Conservation (phyloP, 352 stramenopile species). For the Globisporangium heterothallicum region DNA sequence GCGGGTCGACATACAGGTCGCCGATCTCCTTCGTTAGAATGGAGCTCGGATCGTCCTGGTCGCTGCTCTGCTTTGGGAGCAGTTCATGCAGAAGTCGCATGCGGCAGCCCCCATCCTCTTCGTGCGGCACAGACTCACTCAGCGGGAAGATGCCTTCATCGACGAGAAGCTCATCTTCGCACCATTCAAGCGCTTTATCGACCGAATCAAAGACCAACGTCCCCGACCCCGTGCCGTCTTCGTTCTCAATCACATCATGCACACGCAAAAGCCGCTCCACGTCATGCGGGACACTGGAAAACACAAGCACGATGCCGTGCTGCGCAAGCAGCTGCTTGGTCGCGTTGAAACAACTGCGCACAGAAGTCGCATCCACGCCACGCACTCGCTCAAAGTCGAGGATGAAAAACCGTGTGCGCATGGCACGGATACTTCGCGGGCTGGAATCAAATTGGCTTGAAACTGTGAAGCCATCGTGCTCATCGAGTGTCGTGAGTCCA, state of each 20-base stretch:
- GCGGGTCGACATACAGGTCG: constrained; percentile 64
- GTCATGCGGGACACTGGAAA: constrained; percentile 60
- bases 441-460: constrained; percentile 17
- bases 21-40: constrained; percentile 55
- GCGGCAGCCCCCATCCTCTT: constrained; percentile 26
- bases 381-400: constrained; percentile 87
- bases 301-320: constrained; percentile 73
- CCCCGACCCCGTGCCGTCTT: constrained; percentile 39
- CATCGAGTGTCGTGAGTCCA: constrained; percentile 57
- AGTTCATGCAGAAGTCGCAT: constrained; percentile 67
- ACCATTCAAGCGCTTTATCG: constrained; percentile 83
- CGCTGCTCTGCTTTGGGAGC: constrained; percentile 27
- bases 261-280: constrained; percentile 71
- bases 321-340: constrained; percentile 77
- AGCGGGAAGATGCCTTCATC: constrained; percentile 58
- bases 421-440: constrained; percentile 40
- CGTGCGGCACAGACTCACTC: constrained; percentile 39
- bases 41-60: constrained; percentile 9
- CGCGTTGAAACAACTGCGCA: constrained; percentile 83
- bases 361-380: constrained; percentile 85
- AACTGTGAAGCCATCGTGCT: constrained; percentile 29
- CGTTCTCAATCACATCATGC: constrained; percentile 74
- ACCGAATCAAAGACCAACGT: constrained; percentile 82
- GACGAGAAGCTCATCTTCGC: constrained; percentile 80
- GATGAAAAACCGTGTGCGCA: constrained; percentile 84